Base-by-base conservation (phyloP, 164 flowering plant species). In the Akebia trifoliata region DNA sequence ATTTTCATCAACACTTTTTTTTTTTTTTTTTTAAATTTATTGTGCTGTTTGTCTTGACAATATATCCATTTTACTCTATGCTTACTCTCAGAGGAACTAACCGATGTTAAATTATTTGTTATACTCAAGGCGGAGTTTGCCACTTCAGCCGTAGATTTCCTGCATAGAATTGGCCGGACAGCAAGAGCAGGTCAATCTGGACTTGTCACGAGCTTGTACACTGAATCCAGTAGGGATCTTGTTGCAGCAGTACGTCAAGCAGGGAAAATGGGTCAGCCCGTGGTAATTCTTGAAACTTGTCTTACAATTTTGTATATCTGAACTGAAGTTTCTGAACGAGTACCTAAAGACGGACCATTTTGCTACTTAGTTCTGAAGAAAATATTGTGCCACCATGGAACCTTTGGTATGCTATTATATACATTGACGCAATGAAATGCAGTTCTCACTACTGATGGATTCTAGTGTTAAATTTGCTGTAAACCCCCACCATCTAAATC, bases 131-230 rank as follows among this genome's bases (percentile, higher is more conserved):
- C 99, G 50, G 99, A 93, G 53, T 93, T 93, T 74, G 95, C 97
- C 20, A 81, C 76, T 43, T 93, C 87, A 54, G 99, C 97, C 54
- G 86, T 90, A 32, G 97, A 90, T 69, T 93, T 93, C 63, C 54
- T 93, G 76, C 99, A 93, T 56, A 83, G 99, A 64, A 74, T 88
- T 59, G 99, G 97, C 18, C 87, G 99, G 34, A 88, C 99, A 40
- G 99, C 87, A 59, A 78, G 99, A 75, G 99, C 97, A 54, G 97
- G 97, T 61, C 86, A 83, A 58, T 73, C 54, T 65, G 99, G 99
- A 57, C 80, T 78, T 54, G 95, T 94, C 47, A 87, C 99, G 29
- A 94, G 86, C 67, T 70, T 94, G 48, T 90, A 84, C 63, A 80
- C 83, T 24, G 79, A 81, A 67, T 68, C 93, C 43, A 86, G 78